Base-by-base conservation (phyloP, 2,329 filamentous ascomycete genomes). In the Corinectria fuckeliana region DNA sequence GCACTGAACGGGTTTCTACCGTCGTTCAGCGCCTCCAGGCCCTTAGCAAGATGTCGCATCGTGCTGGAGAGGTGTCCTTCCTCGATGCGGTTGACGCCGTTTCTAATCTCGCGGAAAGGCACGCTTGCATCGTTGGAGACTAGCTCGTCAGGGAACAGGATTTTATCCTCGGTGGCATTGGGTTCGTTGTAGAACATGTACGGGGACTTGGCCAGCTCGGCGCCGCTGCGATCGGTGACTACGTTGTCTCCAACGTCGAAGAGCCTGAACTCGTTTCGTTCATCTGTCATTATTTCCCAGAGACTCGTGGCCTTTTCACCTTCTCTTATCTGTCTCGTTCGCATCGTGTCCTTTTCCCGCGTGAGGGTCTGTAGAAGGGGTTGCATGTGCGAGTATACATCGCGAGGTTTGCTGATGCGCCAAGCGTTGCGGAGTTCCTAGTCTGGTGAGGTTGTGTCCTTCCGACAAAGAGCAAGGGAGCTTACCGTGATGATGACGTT, bases 111-210 rank as follows among this genome's bases (percentile, higher is more conserved):
- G 0, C 67, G 52, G 28, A 73, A 73, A 1, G 63, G 58, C 3
- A 61, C 59, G 2, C 23, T 66, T 6, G 62, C 38, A 14, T 44
- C 69, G 1, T 61, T 45, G 1, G 61, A 56, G 3, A 5, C 41
- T 0, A 61, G 20, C 23, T 72, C 71, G 4, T 72, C 64, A 0
- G 70, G 69, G 9, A 73, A 73, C 13, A 73, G 28, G 5, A 73
- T 45, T 2, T 39, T 52, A 8, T 73, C 71, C 38, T 73, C 70
- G 3, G 41, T 58, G 2, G 42, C 45, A 16, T 71, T 68, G 10
- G 56, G 67, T 6, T 67, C 42, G 51, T 65, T 73, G 45, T 73
- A 73, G 52, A 72, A 73, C 47, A 67, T 50, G 45, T 72, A 71
- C 1, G 58, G 57, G 0, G 49, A 54, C 3, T 25, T 10, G 5